Conservation (phyloP, 176 grass and related monocot genomes). For the Coix lacrymajobi region DNA sequence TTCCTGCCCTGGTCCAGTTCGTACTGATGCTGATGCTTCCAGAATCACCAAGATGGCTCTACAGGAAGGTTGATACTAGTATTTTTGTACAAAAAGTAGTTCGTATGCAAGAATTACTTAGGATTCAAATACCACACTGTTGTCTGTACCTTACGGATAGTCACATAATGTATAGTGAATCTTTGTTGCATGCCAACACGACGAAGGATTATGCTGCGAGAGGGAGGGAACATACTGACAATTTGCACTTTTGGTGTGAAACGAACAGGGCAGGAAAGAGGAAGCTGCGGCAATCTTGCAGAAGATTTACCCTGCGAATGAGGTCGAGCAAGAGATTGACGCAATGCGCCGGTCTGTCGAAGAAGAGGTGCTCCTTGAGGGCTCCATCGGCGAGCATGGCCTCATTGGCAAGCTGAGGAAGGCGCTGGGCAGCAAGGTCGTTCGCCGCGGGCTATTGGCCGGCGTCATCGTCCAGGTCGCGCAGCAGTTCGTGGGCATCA, state of each 20-base stretch:
- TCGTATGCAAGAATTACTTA: not conserved
- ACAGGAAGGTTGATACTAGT: constrained; percentile 55
- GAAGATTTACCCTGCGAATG: constrained; percentile 79
- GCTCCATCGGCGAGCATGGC: constrained; percentile 54
- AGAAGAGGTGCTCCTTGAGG: constrained; percentile 70
- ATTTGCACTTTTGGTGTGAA: not conserved
- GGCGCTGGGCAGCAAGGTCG: constrained; percentile 59
- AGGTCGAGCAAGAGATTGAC: constrained; percentile 93
- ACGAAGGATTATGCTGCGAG: not conserved
- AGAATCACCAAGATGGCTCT: constrained; percentile 95
- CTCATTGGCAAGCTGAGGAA: constrained; percentile 60
- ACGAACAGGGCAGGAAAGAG: constrained; percentile 71
- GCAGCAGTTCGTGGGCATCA: constrained; percentile 94
- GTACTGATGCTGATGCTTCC: constrained; percentile 82
- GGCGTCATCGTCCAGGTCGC: constrained; percentile 80
- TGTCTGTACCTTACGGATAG: not conserved
- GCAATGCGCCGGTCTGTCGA: constrained; percentile 64
- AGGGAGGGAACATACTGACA: not conserved
- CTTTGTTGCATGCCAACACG: not conserved
- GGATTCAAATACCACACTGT: not conserved
- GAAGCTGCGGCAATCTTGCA: constrained; percentile 68
- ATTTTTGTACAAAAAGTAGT: not conserved
- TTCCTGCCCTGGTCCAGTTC: constrained; percentile 86
- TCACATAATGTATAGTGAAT: not conserved
- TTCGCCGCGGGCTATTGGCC: constrained; percentile 70